These are phyloP conservation scores for Salvia miltiorrhiza DNA, from an alignment of 257 asterid genomes.

Conservation along the genomic window DNA sequence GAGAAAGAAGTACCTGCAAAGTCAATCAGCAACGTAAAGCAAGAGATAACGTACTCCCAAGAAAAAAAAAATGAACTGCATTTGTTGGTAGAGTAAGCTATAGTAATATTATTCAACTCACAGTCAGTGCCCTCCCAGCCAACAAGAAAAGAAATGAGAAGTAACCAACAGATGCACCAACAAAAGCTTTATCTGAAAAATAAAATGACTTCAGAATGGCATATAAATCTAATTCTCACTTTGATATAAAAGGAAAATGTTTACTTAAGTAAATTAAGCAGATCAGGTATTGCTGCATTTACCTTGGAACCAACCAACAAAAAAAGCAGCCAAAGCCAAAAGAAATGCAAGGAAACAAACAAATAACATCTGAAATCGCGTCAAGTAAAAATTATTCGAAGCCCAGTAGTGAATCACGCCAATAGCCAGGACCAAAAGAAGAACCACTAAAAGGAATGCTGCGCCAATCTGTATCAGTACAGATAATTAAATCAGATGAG, in stretches of 20 bases:
- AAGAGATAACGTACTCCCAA: background rate
- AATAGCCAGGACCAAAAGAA: slow-evolving; percentile 85
- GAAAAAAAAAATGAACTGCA: slow-evolving; percentile 6
- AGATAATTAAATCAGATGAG: slow-evolving; percentile 21
- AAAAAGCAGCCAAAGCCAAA: slow-evolving; percentile 92
- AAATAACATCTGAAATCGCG: slow-evolving; percentile 84
- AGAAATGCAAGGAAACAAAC: slow-evolving; percentile 96
- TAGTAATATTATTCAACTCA: slow-evolving; percentile 45
- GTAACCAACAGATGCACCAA: slow-evolving; percentile 99
- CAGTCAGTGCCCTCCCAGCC: slow-evolving; percentile 98
- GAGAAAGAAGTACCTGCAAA: slow-evolving; percentile 94
- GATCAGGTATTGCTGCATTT: slow-evolving; percentile 13
- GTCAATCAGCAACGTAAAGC: slow-evolving; percentile 5
- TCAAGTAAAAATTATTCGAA: slow-evolving; percentile 93
- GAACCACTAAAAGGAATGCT: slow-evolving; percentile 85
- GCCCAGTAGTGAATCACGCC: slow-evolving; percentile 99
- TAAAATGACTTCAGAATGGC: slow-evolving; percentile 18
- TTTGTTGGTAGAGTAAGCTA: background rate
- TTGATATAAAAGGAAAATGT: background rate
- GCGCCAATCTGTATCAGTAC: slow-evolving; percentile 78
- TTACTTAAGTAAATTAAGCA: background rate
- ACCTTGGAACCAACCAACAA: slow-evolving; percentile 91
- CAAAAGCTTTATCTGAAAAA: slow-evolving; percentile 76
- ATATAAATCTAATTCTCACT: slow-evolving; percentile 4
- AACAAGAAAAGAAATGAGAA: slow-evolving; percentile 93